Evolutionary conservation across 805 yeast species (phyloP), one percentile per base, ranked within the genome.

Genomic region (Sugiyamaella chiloensis): DNA sequence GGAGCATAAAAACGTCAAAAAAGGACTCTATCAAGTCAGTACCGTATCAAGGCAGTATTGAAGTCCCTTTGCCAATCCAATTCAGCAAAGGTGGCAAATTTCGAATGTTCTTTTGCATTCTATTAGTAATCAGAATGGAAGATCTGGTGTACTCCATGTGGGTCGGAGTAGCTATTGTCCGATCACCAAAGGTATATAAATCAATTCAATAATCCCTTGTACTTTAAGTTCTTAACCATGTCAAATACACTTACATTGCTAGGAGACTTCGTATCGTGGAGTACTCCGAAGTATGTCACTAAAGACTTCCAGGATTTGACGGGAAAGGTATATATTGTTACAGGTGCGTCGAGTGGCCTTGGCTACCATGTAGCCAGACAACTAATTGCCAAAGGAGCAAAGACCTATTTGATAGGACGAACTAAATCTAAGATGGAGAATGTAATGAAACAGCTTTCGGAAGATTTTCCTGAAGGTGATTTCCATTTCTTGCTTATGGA

Each of bases 381-480:
- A 12, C 60, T 72, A 4, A 54, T 62, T 3, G 34, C 44, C 14
- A 56, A 63, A 40, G 63, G 57, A 24, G 74, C 73, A 23, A 60
- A 60, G 9, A 67, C 71, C n/a, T 56, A 68, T 61, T 42, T 65
- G 5, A 63, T 66, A 17, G 68, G 69, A 35, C 63, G 79, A 47
- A 62, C 52, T 44, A 47, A 52, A 37, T 57, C 51, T 14, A 70
- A 68, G 50, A 59, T 72, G 2, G 53, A 54, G 1, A 51, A 40
- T 0, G 66, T 65, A 12, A 59, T 65, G 16, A 59, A 54, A 12
- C 52, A 51, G n/a, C 47, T 73, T n/a, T 60, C 58, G 23, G 39
- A 60, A 4, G 55, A 59, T 17, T 45, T 43, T 29, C 53, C 53
- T 16, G 24, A 44, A 9, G 58, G 58, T 12, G 30, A 51, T 16